Percentiles rank a stretch among this genome's conserved stretches.
These are phyloP conservation scores for Flaveria robusta DNA, from an alignment of 129 eudicot genomes.

Conservation along the genomic window DNA sequence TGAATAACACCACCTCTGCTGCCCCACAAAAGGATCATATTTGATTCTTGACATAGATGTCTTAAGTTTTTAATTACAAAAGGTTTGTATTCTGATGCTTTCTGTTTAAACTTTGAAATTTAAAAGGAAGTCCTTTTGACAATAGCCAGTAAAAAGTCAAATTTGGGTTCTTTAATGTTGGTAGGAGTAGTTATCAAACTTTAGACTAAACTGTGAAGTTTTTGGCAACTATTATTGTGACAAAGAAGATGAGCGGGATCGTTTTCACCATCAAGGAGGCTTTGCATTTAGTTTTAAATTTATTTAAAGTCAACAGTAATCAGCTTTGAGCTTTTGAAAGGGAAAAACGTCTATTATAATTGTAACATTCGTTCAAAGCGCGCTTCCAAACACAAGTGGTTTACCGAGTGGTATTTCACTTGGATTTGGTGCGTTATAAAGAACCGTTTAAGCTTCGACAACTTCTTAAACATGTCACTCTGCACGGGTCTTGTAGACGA, in stretches of 20 bases:
- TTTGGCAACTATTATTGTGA: conserved; percentile 11
- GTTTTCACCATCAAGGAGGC: neutral
- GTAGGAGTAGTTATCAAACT: conserved; percentile 11
- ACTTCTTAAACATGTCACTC: neutral
- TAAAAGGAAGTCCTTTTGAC: conserved; percentile 33
- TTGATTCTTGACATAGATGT: conserved; percentile 38
- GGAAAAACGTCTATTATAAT: neutral
- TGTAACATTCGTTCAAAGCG: neutral
- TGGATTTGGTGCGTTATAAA: neutral
- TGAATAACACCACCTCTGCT: neutral
- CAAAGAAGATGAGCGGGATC: neutral
- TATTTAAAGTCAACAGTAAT: neutral
- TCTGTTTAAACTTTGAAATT: conserved; percentile 18
- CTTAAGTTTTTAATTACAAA: conserved; percentile 23
- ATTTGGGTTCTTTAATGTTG: conserved; percentile 23
- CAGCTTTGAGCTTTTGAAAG: neutral
- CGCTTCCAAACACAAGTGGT: neutral
- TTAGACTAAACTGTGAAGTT: conserved; percentile 14
- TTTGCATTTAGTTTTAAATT: neutral
- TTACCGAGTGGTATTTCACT: neutral
- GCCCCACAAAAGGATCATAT: conserved; percentile 25
- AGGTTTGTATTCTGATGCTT: conserved; percentile 26
- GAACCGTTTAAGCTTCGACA: neutral
- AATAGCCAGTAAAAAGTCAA: conserved; percentile 31
- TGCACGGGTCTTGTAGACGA: neutral